A percentile compares a stretch with the other conserved stretches of the same genome.
phyloP scores from a whole-genome alignment of 306 rosid genomes.

The Gleditsia sinensis region DNA sequence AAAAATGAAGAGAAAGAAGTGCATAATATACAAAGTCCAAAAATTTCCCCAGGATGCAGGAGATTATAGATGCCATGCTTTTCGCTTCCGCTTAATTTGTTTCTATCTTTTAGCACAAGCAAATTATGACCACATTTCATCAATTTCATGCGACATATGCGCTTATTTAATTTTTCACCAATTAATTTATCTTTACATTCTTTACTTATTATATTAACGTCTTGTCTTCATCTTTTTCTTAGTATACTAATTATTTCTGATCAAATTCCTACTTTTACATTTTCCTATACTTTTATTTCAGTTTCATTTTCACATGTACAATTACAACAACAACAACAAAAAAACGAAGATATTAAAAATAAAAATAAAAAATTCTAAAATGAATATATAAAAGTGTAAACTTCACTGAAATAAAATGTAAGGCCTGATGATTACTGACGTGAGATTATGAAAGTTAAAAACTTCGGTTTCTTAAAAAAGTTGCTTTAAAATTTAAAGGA shows the following conservation, averaged over 20 bases:
- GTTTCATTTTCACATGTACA: neutral
- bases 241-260: neutral
- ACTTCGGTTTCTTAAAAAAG: no score
- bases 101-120: constrained; percentile 9
- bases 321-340: no score
- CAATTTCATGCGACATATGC: constrained; percentile 2
- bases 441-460: no score
- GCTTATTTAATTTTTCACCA: neutral
- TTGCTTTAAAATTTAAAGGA: no score
- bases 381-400: no score
- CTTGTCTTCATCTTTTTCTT: neutral
- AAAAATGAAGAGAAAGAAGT: neutral
- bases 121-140: neutral
- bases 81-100: constrained; percentile 12
- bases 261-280: neutral
- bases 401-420: no score
- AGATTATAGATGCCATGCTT: neutral
- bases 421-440: no score
- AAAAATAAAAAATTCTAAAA: no score
- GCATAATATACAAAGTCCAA: neutral
- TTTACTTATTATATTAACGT: no score
- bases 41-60: neutral
- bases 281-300: neutral
- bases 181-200: neutral
- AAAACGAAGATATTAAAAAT: neutral